Evolutionary conservation across 1,139 yeast species (phyloP), one percentile per base, ranked within the genome.

Genomic region (Geotrichum siamense): DNA sequence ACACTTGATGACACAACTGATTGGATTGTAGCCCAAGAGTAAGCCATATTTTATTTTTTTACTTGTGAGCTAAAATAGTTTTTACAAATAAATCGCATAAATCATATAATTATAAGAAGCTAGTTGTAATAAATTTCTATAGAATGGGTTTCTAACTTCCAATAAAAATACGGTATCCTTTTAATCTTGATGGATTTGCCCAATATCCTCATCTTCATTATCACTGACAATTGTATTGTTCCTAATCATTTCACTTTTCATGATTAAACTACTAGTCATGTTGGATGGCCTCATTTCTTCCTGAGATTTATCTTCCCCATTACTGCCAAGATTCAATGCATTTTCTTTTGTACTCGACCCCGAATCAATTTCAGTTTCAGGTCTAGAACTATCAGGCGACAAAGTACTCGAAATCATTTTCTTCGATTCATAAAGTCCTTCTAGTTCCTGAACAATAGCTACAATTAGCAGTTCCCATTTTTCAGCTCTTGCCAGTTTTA

Each of bases 1-100:
- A 43, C 50, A 8, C 27, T 54, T 8, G 34, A 31, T 10, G 59
- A 55, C 34, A 42, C 46, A n/a, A 50, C 47, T 5, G 43, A 53
- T 26, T 56, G 55, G 42, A 30, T 53, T 22, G 9, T 28, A 28
- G n/a, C n/a, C n/a, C n/a, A n/a, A n/a, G n/a, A n/a, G n/a, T n/a
- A n/a, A n/a, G n/a, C n/a, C n/a, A n/a, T n/a, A n/a, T n/a, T n/a
- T n/a, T n/a, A n/a, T n/a, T n/a, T n/a, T n/a, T n/a, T n/a, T n/a
- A n/a, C n/a, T n/a, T n/a, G n/a, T n/a, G n/a, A n/a, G n/a, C n/a
- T n/a, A n/a, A n/a, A n/a, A n/a, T n/a, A n/a, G n/a, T n/a, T n/a
- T n/a, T n/a, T n/a, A n/a, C n/a, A n/a, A n/a, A n/a, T n/a, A n/a
- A n/a, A n/a, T n/a, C n/a, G n/a, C n/a, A n/a, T n/a, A n/a, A n/a